These are phyloP conservation scores for Mortierella hygrophila DNA, from an alignment of 192 early-diverging fungal genomes.

Conservation along the genomic window DNA sequence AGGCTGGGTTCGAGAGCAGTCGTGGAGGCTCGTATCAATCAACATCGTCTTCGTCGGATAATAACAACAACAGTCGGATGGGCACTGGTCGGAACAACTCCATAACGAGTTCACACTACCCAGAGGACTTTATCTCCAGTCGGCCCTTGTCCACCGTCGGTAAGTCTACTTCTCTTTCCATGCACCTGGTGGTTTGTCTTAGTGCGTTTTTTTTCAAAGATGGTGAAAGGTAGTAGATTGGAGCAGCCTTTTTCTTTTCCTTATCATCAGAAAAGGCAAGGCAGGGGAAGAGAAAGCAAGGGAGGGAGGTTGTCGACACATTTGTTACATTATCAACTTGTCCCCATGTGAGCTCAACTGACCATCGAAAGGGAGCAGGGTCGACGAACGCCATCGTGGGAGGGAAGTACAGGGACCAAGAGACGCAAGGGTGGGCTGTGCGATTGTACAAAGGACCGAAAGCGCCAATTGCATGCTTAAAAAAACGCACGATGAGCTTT, in stretches of 20 bases:
- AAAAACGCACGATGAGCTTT: neutral
- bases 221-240: neutral
- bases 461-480: neutral
- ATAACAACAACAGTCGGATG: constrained; percentile 2
- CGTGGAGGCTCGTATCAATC: neutral
- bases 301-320: neutral
- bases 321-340: neutral
- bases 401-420: neutral
- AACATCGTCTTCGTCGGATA: neutral
- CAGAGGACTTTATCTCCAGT: constrained; percentile 50
- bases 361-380: neutral
- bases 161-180: constrained; percentile 14
- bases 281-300: neutral
- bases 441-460: constrained; percentile 1
- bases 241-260: neutral
- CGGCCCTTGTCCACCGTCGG: constrained; percentile 47
- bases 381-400: neutral
- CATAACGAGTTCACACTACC: constrained; percentile 46
- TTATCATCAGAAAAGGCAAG: neutral
- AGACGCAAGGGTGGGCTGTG: constrained; percentile 17
- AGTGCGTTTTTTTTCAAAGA: neutral
- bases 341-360: neutral
- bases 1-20: constrained; percentile 18
- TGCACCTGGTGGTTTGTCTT: neutral
- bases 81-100: constrained; percentile 23